phyloP scores from a whole-genome alignment of 371 early-diverging fungal genomes.

The Mortierella sp. region DNA sequence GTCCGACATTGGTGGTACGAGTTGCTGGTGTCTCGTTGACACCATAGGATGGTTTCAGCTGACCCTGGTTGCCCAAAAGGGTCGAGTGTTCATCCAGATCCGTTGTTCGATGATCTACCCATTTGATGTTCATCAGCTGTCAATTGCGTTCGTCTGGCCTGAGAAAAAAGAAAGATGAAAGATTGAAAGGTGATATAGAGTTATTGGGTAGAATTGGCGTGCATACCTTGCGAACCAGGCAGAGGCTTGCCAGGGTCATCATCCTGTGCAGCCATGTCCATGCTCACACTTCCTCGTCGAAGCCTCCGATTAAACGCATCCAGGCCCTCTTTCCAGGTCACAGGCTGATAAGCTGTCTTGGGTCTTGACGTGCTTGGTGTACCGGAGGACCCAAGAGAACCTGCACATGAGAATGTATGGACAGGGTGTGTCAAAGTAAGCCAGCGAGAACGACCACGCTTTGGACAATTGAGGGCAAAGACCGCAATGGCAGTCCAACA shows the following conservation, averaged over 20 bases:
- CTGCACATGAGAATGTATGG: constrained; percentile 16
- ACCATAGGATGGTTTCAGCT: neutral
- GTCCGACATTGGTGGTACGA: neutral
- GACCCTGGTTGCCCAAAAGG: constrained; percentile 16
- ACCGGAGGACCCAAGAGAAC: constrained; percentile 2
- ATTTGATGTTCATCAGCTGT: neutral
- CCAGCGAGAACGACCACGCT: too few species aligned
- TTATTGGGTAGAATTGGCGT: too few species aligned
- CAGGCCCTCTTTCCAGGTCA: constrained; percentile 53
- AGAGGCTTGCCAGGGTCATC: constrained; percentile 20
- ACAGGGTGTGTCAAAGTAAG: too few species aligned
- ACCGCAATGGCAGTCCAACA: too few species aligned
- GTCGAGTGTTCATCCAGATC: constrained; percentile 14
- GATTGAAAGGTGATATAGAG: too few species aligned
- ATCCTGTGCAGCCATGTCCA: constrained; percentile 33
- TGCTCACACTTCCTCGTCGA: constrained; percentile 48
- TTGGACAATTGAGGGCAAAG: too few species aligned
- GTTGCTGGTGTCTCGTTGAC: neutral
- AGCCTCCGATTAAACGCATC: constrained; percentile 51
- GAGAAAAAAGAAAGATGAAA: neutral
- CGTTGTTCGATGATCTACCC: neutral
- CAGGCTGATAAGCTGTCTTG: constrained; percentile 37
- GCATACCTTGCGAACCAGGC: constrained; percentile 8
- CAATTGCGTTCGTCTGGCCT: too few species aligned
- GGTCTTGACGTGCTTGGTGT: constrained; percentile 18